Evolutionary conservation across 441 rosid species (phyloP).

Genomic region (Gossypium gossypioides): DNA sequence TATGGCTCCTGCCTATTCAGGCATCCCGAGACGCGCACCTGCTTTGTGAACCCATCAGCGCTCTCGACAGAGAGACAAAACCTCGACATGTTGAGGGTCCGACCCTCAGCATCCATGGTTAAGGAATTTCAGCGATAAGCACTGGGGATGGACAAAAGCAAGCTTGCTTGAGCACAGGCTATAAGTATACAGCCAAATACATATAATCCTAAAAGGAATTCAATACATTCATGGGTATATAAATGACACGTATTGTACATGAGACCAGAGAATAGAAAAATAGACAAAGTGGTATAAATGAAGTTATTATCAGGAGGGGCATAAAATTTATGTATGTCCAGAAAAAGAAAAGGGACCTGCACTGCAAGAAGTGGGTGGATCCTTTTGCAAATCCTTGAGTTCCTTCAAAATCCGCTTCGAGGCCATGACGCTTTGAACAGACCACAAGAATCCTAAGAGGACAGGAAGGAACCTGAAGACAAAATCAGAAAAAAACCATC

Average conservation of each 20-base stretch:
- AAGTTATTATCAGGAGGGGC: neutral
- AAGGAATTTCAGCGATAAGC: neutral
- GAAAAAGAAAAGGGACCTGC: neutral
- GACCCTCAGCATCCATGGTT: too few species aligned
- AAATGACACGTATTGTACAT: neutral
- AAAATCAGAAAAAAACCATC: neutral
- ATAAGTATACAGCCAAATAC: neutral
- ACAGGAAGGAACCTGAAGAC: neutral
- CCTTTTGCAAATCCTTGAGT: too few species aligned
- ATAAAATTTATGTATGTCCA: neutral
- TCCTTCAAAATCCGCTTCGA: slow-evolving; percentile 28
- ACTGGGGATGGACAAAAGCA: neutral
- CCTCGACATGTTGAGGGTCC: too few species aligned
- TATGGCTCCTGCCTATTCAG: too few species aligned
- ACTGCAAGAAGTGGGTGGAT: too few species aligned
- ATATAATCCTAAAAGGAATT: neutral
- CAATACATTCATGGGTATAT: neutral
- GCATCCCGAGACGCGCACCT: too few species aligned
- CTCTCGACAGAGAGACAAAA: too few species aligned
- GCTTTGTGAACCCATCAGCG: too few species aligned
- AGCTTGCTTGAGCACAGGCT: neutral
- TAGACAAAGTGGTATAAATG: neutral
- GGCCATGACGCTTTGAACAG: slow-evolving; percentile 17
- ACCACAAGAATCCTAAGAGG: neutral
- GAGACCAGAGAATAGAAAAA: neutral